Conservation (phyloP, 164 flowering plant genomes). For the Amborella trichopoda region DNA sequence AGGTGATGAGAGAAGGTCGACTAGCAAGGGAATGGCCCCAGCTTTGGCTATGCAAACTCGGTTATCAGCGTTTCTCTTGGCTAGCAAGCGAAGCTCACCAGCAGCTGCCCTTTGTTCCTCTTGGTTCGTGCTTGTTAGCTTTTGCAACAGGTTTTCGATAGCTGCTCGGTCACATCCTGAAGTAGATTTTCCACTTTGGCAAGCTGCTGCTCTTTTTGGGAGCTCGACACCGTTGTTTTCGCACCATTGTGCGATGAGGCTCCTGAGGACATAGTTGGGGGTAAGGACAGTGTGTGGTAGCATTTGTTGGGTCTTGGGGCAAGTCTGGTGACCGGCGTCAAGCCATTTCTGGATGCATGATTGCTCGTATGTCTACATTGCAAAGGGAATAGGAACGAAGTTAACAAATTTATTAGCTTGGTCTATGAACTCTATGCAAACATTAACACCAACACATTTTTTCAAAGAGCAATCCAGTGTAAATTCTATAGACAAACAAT, state of each 20-base stretch:
- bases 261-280: constrained; percentile 21
- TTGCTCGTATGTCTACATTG: constrained; percentile 20
- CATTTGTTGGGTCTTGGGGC: constrained; percentile 25
- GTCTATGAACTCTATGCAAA: no score
- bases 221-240: constrained; percentile 21
- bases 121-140: constrained; percentile 5
- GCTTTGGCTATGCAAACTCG: constrained; percentile 20
- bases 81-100: constrained; percentile 23
- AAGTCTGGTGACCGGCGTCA: constrained; percentile 20
- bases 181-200: constrained; percentile 4
- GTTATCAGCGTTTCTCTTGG: constrained; percentile 22
- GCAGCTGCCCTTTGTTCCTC: constrained; percentile 22
- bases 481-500: no score
- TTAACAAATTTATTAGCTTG: no score
- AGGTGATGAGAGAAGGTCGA: constrained; percentile 14
- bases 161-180: constrained; percentile 10
- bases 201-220: constrained; percentile 11
- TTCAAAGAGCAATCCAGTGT: no score
- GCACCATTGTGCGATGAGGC: constrained; percentile 24
- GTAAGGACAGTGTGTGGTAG: constrained; percentile 15
- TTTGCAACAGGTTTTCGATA: constrained; percentile 11
- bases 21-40: constrained; percentile 18
- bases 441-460: no score
- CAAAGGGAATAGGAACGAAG: no score
- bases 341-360: constrained; percentile 23